Conservation (phyloP, 169 alveolate genomes). For the Amoebophrya sp. region DNA sequence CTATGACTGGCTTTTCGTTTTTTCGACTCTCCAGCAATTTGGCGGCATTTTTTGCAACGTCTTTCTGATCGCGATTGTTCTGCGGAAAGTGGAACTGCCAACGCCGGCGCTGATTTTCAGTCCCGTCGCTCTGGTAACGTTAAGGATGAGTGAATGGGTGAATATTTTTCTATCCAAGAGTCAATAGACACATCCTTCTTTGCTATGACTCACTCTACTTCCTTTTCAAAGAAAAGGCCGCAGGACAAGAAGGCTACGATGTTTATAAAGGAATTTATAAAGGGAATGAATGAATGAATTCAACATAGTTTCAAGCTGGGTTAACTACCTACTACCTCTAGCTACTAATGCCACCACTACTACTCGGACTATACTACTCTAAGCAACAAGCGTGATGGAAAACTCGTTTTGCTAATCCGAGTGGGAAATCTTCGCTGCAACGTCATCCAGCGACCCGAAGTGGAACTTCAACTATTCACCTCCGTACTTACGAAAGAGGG, state of each 20-base stretch:
- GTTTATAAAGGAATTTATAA: no score
- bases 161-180: no score
- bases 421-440: neutral
- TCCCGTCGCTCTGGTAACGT: neutral
- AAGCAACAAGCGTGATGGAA: neutral
- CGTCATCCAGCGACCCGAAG: neutral
- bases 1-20: neutral
- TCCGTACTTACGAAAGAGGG: neutral
- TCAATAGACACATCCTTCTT: no score
- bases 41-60: neutral
- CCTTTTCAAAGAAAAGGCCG: no score
- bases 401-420: neutral
- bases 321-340: no score
- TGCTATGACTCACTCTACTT: no score
- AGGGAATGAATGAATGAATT: no score
- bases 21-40: neutral
- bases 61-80: neutral
- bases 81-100: conserved; percentile 1
- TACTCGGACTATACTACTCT: no score
- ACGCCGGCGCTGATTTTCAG: neutral
- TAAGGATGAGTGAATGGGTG: no score
- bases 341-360: no score
- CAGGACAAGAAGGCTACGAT: no score
- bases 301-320: no score
- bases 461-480: neutral